These are phyloP conservation scores for Blastobotrys persicus DNA, from an alignment of 1,139 yeast species.

Conservation along the genomic window DNA sequence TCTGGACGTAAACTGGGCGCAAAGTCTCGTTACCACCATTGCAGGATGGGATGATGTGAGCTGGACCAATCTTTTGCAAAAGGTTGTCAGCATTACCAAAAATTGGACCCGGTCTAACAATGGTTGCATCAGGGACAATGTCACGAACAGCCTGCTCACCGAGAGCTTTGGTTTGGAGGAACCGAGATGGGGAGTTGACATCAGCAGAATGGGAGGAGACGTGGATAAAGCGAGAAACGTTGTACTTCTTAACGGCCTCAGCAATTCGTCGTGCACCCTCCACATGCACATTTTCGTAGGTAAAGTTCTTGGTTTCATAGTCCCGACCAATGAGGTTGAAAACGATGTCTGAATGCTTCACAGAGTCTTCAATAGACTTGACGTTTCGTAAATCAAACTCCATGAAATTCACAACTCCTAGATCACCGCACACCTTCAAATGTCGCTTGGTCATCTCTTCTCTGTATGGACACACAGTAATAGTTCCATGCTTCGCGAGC, in stretches of 20 bases:
- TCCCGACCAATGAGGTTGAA: slow-evolving; percentile 79
- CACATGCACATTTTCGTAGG: slow-evolving; percentile 80
- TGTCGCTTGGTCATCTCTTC: slow-evolving; percentile 79
- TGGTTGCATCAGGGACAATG: slow-evolving; percentile 70
- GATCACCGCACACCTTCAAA: slow-evolving; percentile 79
- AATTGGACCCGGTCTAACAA: slow-evolving; percentile 83
- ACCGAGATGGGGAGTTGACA: slow-evolving; percentile 63
- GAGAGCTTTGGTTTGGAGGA: slow-evolving; percentile 75
- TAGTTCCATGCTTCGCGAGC: slow-evolving; percentile 79
- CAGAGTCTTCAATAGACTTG: slow-evolving; percentile 72
- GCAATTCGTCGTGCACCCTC: slow-evolving; percentile 79
- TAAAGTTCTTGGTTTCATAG: slow-evolving; percentile 73
- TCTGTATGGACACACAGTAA: slow-evolving; percentile 72
- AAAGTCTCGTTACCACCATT: slow-evolving; percentile 62
- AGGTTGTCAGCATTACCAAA: slow-evolving; percentile 75
- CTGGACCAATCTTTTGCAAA: slow-evolving; percentile 57
- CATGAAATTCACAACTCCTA: slow-evolving; percentile 81
- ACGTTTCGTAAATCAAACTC: slow-evolving; percentile 82
- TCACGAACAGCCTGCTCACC: slow-evolving; percentile 73
- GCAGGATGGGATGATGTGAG: slow-evolving; percentile 58
- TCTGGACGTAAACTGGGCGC: slow-evolving; percentile 73
- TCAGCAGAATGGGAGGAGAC: slow-evolving; percentile 81
- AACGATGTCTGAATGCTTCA: slow-evolving; percentile 80
- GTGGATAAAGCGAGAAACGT: slow-evolving; percentile 73
- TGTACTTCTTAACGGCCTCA: slow-evolving; percentile 66